A percentile compares a stretch with the other conserved stretches of the same genome.
Conservation (phyloP, 495 filamentous ascomycete species). For the Parathielavia hyrcaniae region DNA sequence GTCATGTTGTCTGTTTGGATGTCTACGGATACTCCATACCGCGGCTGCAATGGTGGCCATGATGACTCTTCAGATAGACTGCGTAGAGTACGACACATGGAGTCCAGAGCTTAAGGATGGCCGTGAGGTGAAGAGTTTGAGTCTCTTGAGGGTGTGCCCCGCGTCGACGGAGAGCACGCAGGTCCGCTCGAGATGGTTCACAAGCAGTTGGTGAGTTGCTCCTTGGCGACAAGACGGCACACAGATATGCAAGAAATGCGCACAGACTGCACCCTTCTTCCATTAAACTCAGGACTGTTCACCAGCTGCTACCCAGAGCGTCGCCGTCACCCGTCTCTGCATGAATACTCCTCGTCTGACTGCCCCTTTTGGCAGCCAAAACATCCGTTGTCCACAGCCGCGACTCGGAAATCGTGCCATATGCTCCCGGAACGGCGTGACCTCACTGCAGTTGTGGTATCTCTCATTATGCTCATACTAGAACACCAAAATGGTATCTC, state of each 20-base stretch:
- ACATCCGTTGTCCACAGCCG: conserved; percentile 1
- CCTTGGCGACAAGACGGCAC: not conserved
- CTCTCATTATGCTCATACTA: conserved; percentile 10
- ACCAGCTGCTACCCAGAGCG: not conserved
- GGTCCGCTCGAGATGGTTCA: not conserved
- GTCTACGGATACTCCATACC: not conserved
- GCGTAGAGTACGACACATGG: too few relatives aligned
- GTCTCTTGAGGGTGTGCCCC: too few relatives aligned
- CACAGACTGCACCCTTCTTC: conserved; percentile 3
- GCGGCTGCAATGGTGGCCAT: not conserved
- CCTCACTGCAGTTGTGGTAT: conserved; percentile 13
- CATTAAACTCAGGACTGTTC: not conserved
- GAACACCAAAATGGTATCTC: conserved; percentile 6
- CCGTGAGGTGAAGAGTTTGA: too few relatives aligned
- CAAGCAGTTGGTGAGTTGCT: not conserved
- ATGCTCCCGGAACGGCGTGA: not conserved
- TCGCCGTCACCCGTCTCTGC: not conserved
- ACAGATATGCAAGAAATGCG: not conserved
- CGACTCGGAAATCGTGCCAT: not conserved
- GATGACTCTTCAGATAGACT: not conserved
- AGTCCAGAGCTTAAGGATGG: too few relatives aligned
- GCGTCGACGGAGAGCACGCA: too few relatives aligned
- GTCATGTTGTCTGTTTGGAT: not conserved
- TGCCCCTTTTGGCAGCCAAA: not conserved
- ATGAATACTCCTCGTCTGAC: not conserved